phyloP scores from a whole-genome alignment of 140 eudicot genomes.

The Flaveria floridana region DNA sequence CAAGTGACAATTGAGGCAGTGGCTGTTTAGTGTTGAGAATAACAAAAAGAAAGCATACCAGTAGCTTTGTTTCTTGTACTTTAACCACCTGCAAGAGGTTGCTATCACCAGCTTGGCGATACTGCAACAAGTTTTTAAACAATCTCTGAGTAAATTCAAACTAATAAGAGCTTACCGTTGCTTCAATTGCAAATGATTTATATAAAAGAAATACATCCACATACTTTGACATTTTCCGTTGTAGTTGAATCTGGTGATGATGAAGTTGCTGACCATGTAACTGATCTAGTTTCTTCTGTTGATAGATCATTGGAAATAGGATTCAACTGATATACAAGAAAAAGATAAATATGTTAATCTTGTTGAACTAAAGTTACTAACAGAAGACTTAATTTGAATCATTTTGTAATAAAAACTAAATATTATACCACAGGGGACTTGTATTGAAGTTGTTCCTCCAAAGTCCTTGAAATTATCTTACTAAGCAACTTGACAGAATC shows the following conservation, averaged over 20 bases:
- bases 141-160: neutral
- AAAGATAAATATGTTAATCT: constrained; percentile 3
- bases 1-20: constrained; percentile 14
- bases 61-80: constrained; percentile 68
- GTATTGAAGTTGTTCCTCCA: constrained; percentile 55
- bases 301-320: constrained; percentile 36
- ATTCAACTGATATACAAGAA: constrained; percentile 39
- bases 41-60: constrained; percentile 43
- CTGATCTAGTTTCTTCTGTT: constrained; percentile 40
- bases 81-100: constrained; percentile 52
- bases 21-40: neutral
- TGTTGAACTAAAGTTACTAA: neutral
- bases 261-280: constrained; percentile 28
- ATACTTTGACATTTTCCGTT: constrained; percentile 43
- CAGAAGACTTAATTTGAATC: neutral
- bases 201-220: constrained; percentile 1
- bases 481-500: constrained; percentile 49
- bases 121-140: constrained; percentile 37
- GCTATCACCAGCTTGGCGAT: constrained; percentile 55
- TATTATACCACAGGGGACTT: constrained; percentile 51
- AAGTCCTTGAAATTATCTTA: constrained; percentile 55
- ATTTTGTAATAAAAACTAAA: neutral
- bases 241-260: constrained; percentile 35
- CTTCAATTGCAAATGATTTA: neutral
- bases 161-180: neutral